Evolutionary conservation across 768 basidiomycete species (phyloP).

Genomic region (Pleurotus cornucopiae): DNA sequence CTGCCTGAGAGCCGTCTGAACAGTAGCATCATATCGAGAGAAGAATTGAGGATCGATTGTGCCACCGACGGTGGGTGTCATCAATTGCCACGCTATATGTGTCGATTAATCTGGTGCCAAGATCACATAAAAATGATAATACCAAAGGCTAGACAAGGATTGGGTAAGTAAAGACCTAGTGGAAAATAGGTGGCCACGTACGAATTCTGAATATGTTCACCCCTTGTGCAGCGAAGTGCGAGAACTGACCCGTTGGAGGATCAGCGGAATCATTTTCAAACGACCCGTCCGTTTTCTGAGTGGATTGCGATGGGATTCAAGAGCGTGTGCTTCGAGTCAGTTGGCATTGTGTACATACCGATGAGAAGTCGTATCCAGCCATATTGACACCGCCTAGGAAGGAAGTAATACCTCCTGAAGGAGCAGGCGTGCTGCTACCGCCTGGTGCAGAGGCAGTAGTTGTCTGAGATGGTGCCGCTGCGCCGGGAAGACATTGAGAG

Average conservation of each 20-base stretch:
- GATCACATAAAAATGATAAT: constrained; percentile 12
- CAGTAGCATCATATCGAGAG: constrained; percentile 40
- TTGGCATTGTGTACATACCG: constrained; percentile 20
- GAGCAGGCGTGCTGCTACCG: constrained; percentile 12
- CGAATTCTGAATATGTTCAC: constrained; percentile 43
- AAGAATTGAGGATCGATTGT: constrained; percentile 41
- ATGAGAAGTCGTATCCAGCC: constrained; percentile 43
- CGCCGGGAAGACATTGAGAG: constrained; percentile 30
- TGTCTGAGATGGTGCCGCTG: constrained; percentile 18
- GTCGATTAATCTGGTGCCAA: constrained; percentile 2
- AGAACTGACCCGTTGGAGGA: constrained; percentile 40
- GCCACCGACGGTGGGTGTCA: constrained; percentile 46
- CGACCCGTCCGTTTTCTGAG: constrained; percentile 37
- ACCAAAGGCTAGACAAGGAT: constrained; percentile 23
- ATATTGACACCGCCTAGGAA: constrained; percentile 47
- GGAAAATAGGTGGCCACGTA: constrained; percentile 10
- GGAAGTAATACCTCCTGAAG: constrained; percentile 19
- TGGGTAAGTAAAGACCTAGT: background rate
- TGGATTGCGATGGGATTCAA: background rate
- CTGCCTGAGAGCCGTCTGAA: constrained; percentile 41
- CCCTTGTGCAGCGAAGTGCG: constrained; percentile 44
- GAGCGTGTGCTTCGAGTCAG: too few species aligned
- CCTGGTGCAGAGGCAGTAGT: constrained; percentile 14
- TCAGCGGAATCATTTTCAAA: constrained; percentile 32
- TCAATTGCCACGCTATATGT: constrained; percentile 45